These are phyloP conservation scores for Buxus sempervirens DNA, from an alignment of 164 flowering plant genomes.

Conservation along the genomic window DNA sequence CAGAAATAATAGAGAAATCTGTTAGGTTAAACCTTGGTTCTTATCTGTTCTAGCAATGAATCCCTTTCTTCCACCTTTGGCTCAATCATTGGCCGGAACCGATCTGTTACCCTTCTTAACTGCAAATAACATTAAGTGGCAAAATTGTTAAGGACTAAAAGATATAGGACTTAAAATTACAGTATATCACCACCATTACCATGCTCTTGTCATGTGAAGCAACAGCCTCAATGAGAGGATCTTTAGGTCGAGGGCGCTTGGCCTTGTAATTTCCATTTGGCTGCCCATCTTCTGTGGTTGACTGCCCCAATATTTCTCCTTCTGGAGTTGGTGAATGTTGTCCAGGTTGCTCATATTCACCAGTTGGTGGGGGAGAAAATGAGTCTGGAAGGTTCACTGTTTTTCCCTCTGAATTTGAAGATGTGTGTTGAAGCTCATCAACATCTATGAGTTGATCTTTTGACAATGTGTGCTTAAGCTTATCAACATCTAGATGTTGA, in stretches of 20 bases:
- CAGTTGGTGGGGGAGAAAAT: slow-evolving; percentile 10
- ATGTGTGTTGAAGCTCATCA: slow-evolving; percentile 14
- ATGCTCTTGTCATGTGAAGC: slow-evolving; percentile 83
- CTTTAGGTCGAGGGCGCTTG: slow-evolving; percentile 61
- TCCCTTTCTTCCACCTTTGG: slow-evolving; percentile 67
- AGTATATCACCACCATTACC: slow-evolving; percentile 32
- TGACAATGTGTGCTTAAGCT: slow-evolving; percentile 12
- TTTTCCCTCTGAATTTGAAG: slow-evolving; percentile 19
- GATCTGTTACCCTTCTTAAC: slow-evolving; percentile 69
- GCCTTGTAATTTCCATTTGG: slow-evolving; percentile 29
- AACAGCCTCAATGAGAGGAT: slow-evolving; percentile 84
- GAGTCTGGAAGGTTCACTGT: slow-evolving; percentile 10
- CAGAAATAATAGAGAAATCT: background rate
- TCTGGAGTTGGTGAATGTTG: slow-evolving; percentile 18
- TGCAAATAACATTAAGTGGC: slow-evolving; percentile 18
- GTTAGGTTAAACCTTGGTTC: slow-evolving; percentile 61
- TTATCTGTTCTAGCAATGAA: slow-evolving; percentile 76
- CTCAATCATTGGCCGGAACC: slow-evolving; percentile 35
- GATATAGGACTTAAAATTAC: background rate
- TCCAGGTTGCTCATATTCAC: slow-evolving; percentile 18
- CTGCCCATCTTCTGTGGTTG: slow-evolving; percentile 32
- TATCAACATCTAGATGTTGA: slow-evolving; percentile 3
- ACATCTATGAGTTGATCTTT: background rate
- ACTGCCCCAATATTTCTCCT: slow-evolving; percentile 29
- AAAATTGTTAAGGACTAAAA: background rate